Conservation (phyloP, 176 grass and related monocot species). For the Phoenix roebelenii region DNA sequence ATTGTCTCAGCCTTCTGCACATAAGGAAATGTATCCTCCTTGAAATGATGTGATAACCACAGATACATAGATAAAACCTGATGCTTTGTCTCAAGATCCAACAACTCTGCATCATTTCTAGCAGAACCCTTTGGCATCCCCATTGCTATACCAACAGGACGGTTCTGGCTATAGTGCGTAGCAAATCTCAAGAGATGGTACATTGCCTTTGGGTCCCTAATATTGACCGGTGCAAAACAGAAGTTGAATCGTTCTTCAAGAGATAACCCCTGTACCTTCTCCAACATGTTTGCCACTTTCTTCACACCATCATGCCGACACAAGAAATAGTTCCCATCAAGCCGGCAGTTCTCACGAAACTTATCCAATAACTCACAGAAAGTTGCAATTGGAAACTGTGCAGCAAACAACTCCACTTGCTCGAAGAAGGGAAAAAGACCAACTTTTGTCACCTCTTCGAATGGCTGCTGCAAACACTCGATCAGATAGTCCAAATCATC, state of each 20-base stretch:
- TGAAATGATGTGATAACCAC: conserved; percentile 87
- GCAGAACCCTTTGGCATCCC: conserved; percentile 78
- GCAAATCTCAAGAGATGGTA: conserved; percentile 90
- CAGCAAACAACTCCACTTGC: conserved; percentile 85
- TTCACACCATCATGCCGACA: conserved; percentile 62
- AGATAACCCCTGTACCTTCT: conserved; percentile 61
- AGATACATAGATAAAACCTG: conserved; percentile 92
- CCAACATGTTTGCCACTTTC: conserved; percentile 96
- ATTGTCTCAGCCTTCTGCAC: conserved; percentile 73
- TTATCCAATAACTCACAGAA: conserved; percentile 73
- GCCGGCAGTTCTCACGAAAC: conserved; percentile 67
- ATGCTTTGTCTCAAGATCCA: conserved; percentile 95
- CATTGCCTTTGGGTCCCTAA: conserved; percentile 97
- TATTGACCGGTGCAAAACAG: conserved; percentile 84
- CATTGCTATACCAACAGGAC: conserved; percentile 74
- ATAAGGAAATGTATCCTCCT: conserved; percentile 72
- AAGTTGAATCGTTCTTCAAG: conserved; percentile 90
- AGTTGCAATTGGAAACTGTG: conserved; percentile 43
- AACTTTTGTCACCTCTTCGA: conserved; percentile 58
- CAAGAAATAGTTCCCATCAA: conserved; percentile 74
- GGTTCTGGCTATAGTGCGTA: conserved; percentile 56
- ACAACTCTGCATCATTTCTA: conserved; percentile 76
- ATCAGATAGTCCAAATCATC: conserved; percentile 92
- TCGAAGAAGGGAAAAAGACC: conserved; percentile 92
- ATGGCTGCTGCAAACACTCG: conserved; percentile 75